phyloP scores from a whole-genome alignment of 2,329 filamentous ascomycete species.

The Claviceps arundinis region DNA sequence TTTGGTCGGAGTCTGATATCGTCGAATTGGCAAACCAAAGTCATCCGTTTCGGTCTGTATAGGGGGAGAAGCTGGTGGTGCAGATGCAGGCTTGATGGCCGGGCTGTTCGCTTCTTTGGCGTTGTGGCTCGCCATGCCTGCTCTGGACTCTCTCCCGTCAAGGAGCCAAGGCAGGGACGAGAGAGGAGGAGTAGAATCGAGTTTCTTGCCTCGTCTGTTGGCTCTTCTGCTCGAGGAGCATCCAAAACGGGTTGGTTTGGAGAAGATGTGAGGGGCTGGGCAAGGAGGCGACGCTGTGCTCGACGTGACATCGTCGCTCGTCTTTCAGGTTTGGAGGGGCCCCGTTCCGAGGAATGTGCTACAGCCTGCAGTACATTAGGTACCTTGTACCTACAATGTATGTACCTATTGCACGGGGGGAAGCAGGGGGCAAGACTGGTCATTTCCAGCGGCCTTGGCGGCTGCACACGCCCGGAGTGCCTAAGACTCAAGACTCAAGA shows the following conservation, averaged over 20 bases:
- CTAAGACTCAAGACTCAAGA: too few species aligned
- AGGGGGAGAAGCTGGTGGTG: slow-evolving; percentile 8
- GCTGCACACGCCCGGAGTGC: too few species aligned
- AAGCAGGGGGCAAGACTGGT: too few species aligned
- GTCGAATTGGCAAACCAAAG: slow-evolving; percentile 54
- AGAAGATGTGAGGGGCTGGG: neutral
- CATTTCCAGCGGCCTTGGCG: too few species aligned
- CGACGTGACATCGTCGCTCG: slow-evolving; percentile 6
- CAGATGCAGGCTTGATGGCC: slow-evolving; percentile 9
- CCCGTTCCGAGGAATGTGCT: neutral
- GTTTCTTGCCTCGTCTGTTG: neutral
- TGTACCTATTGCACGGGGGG: too few species aligned
- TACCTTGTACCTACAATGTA: too few species aligned
- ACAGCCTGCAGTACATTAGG: too few species aligned
- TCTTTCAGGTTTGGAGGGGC: neutral
- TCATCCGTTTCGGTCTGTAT: slow-evolving; percentile 45
- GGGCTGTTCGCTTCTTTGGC: slow-evolving; percentile 13
- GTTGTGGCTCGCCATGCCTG: slow-evolving; percentile 11
- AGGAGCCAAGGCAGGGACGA: slow-evolving; percentile 4
- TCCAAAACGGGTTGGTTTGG: slow-evolving; percentile 9
- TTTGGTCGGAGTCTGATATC: slow-evolving; percentile 24
- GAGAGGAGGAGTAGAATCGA: slow-evolving; percentile 2
- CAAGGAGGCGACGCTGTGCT: slow-evolving; percentile 12
- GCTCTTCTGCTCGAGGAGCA: slow-evolving; percentile 13
- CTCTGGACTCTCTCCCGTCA: slow-evolving; percentile 4